These are phyloP conservation scores for Anisodus acutangulus DNA, from an alignment of 257 asterid genomes.

Conservation along the genomic window DNA sequence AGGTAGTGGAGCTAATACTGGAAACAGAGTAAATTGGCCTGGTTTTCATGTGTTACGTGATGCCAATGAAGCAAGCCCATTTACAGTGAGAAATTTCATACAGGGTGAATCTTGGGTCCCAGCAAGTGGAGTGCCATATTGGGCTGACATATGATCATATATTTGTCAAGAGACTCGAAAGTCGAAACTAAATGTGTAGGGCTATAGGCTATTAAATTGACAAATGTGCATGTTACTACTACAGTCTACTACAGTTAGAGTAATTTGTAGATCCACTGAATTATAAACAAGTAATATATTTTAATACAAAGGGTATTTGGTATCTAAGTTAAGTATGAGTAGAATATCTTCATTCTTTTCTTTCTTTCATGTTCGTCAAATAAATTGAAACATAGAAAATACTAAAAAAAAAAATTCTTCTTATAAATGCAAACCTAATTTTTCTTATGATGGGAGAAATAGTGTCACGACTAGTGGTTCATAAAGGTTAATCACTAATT, in stretches of 20 bases:
- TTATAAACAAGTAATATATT: no score
- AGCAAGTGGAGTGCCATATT: slow-evolving; percentile 67
- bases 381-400: no score
- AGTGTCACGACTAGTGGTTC: background rate
- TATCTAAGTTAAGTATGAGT: no score
- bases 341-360: no score
- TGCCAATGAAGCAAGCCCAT: slow-evolving; percentile 43
- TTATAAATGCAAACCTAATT: no score
- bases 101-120: slow-evolving; percentile 75
- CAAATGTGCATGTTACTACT: background rate
- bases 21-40: slow-evolving; percentile 62
- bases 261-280: no score
- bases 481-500: background rate
- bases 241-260: no score
- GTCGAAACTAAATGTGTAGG: background rate
- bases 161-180: background rate
- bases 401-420: no score
- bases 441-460: no score
- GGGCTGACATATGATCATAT: slow-evolving; percentile 39
- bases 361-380: no score
- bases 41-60: slow-evolving; percentile 59
- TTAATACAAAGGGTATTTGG: no score
- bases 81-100: slow-evolving; percentile 51
- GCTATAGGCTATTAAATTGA: background rate
- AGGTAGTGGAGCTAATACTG: slow-evolving; percentile 60